Evolutionary conservation across 345 rosid species (phyloP).

Genomic region (Acer campestre): DNA sequence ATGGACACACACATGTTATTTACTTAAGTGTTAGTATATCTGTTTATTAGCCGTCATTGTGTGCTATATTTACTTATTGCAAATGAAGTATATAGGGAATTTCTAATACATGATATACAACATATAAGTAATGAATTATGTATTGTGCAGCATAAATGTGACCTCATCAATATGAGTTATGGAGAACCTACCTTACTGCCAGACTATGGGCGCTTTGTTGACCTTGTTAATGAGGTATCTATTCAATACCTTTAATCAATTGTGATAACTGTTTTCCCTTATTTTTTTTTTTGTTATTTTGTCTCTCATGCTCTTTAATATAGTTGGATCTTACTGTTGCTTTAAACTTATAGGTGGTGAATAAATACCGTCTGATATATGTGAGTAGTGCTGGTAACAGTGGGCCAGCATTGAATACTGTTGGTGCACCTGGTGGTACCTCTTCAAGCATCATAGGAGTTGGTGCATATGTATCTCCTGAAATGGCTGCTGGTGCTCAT

Average conservation of each 20-base stretch:
- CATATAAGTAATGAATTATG: constrained; percentile 6
- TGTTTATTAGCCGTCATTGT: neutral
- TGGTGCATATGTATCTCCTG: constrained; percentile 98
- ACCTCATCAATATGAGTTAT: constrained; percentile 97
- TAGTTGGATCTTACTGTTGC: constrained; percentile 17
- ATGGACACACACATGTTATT: neutral
- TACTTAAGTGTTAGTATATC: neutral
- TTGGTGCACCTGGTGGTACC: constrained; percentile 99
- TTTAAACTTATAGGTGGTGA: constrained; percentile 66
- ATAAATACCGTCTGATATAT: constrained; percentile 81
- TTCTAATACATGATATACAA: neutral
- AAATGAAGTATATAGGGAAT: neutral
- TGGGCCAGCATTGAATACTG: constrained; percentile 95
- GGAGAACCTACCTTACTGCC: constrained; percentile 88
- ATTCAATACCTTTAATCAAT: constrained; percentile 24
- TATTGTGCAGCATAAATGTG: constrained; percentile 86
- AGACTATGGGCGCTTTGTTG: constrained; percentile 96
- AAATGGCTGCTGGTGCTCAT: constrained; percentile 97
- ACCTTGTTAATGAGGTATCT: constrained; percentile 88
- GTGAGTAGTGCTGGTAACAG: constrained; percentile 99
- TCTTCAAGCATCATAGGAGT: constrained; percentile 92
- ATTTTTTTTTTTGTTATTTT: constrained; percentile 1
- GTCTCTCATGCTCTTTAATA: constrained; percentile 23
- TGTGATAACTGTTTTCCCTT: neutral
- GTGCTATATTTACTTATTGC: neutral